Evolutionary conservation across 148 eudicot species (phyloP), one percentile per base, ranked within the genome.

Genomic region (Gaultheria prostrata): DNA sequence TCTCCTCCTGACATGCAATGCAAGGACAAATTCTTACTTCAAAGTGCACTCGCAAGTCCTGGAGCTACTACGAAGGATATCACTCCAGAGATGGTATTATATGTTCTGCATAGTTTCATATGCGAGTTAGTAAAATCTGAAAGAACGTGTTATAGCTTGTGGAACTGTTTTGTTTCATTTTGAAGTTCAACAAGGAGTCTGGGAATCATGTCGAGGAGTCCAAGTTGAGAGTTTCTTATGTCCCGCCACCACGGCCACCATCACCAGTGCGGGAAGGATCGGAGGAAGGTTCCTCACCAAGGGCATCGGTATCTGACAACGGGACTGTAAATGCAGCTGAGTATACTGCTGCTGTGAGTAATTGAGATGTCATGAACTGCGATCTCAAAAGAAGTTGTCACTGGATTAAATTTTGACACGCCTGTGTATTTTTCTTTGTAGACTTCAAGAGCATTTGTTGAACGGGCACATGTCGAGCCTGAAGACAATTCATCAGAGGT

Each of bases 21-120:
- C 91, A 93, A 90, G 89, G 98, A 95, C 76, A 92, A 93, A 86
- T 95, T 95, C 88, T 88, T 94, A 20, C 93, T 95, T 78, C 98
- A 95, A 83, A 91, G 95, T 67, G 94, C 83, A 65, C 86, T 91
- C 18, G 93, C 92, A 45, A 84, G 80, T 76, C 87, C 91, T 45
- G 97, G 91, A 81, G 85, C 85, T 39, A 85, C 91, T 6, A 46
- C 92, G 30, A 94, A 92, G 84, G 98, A 95, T 86, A 87, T 95
- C 67, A 91, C 94, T 85, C 81, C 96, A 35, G 97, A 95, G 82
- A 89, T 93, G 94, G 98, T 95, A 90, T 51, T 80, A 20, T 48
- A 51, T 26, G 18, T 76, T 32, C 65, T 77, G 63, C 67, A 24
- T 82, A 33, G 5, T 48, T 76, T 49, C 8, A 12, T 83, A 24